These are phyloP conservation scores for Evernia prunastri DNA, from an alignment of 495 filamentous ascomycete genomes.

Conservation along the genomic window DNA sequence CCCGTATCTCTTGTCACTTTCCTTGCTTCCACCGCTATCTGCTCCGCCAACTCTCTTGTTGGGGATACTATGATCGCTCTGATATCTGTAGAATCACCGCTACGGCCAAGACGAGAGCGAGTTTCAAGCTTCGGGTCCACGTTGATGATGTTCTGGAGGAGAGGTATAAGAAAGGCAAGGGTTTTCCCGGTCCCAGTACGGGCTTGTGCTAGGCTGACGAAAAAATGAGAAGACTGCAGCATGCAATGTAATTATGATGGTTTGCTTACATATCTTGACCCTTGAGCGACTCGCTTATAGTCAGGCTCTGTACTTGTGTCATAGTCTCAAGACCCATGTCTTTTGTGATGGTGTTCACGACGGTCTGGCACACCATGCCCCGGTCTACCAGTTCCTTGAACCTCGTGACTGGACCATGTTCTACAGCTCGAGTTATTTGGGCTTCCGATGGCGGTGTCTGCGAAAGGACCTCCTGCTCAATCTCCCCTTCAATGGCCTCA, in stretches of 20 bases:
- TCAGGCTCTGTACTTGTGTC: conserved; percentile 86
- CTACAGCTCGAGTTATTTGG: conserved; percentile 6
- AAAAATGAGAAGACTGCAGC: conserved; percentile 14
- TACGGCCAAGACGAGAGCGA: conserved; percentile 28
- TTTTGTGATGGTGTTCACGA: conserved; percentile 63
- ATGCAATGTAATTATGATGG: conserved; percentile 22
- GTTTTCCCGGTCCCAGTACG: conserved; percentile 88
- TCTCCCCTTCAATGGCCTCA: conserved; percentile 25
- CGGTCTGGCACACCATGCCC: conserved; percentile 53
- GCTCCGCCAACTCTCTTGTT: conserved; percentile 89
- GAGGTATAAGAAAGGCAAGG: conserved; percentile 71
- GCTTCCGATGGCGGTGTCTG: conserved; percentile 16
- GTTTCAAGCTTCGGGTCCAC: conserved; percentile 46
- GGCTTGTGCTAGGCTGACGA: conserved; percentile 72
- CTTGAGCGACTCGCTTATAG: conserved; percentile 68
- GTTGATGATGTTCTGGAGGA: conserved; percentile 64
- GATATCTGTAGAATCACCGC: conserved; percentile 57
- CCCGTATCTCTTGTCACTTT: conserved; percentile 62
- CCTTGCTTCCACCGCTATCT: conserved; percentile 77
- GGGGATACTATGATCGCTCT: conserved; percentile 88
- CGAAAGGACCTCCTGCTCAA: conserved; percentile 11
- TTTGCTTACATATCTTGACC: conserved; percentile 72
- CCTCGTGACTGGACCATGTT: conserved; percentile 44
- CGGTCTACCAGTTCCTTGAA: conserved; percentile 63
- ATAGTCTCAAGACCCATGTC: conserved; percentile 75